Conservation (phyloP, 2,329 filamentous ascomycete species). For the Colletotrichum incanum region DNA sequence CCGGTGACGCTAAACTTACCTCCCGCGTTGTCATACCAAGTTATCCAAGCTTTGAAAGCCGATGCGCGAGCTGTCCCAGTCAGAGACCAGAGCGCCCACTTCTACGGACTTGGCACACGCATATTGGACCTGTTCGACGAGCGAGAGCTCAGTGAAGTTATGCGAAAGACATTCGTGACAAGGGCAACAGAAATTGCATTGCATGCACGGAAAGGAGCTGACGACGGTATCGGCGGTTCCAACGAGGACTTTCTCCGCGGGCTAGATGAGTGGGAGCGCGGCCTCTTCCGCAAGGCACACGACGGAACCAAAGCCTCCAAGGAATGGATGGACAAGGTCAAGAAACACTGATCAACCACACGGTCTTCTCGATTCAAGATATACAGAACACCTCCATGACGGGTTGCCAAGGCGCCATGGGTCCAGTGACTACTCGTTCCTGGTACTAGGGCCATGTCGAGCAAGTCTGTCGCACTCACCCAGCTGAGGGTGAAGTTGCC, state of each 20-base stretch:
- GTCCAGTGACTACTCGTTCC: neutral
- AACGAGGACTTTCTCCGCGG: constrained; percentile 89
- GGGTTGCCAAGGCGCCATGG: neutral
- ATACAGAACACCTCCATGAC: neutral
- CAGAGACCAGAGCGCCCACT: constrained; percentile 86
- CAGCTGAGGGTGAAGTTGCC: neutral
- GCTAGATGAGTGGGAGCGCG: constrained; percentile 90
- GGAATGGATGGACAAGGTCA: constrained; percentile 77
- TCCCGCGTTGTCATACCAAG: constrained; percentile 80
- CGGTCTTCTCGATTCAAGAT: neutral
- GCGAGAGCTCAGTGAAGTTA: constrained; percentile 79
- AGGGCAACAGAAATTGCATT: constrained; percentile 88
- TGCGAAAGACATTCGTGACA: constrained; percentile 84
- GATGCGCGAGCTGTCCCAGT: constrained; percentile 90
- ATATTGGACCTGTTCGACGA: constrained; percentile 95
- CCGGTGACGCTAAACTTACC: constrained; percentile 89
- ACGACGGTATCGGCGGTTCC: constrained; percentile 72
- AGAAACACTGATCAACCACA: constrained; percentile 50
- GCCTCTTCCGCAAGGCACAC: constrained; percentile 81
- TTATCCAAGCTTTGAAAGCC: constrained; percentile 91
- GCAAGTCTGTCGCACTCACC: neutral
- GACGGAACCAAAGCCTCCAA: constrained; percentile 80
- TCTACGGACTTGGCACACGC: constrained; percentile 87
- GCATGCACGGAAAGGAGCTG: constrained; percentile 88
- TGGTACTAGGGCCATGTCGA: neutral